A percentile compares a stretch with the other conserved stretches of the same genome.
phyloP scores from a whole-genome alignment of 768 basidiomycete species.

The Chalciporus piperatus region DNA sequence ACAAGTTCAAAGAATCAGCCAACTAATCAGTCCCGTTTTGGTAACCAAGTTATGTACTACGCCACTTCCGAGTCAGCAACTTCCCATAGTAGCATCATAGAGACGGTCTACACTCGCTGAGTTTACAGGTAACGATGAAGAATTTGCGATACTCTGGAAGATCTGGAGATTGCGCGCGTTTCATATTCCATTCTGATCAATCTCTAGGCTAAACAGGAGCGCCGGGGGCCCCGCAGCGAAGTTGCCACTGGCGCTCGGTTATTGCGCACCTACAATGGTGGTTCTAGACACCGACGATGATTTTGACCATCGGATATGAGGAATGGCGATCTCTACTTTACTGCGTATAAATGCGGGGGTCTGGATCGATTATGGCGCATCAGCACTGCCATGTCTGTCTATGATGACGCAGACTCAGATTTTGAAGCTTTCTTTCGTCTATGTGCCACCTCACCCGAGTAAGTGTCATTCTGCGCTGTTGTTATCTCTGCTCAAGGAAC shows the following conservation, averaged over 20 bases:
- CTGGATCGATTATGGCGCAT: not conserved
- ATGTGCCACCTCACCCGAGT: not conserved
- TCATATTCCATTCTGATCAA: not conserved
- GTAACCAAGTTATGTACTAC: conserved; percentile 1
- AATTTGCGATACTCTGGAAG: not conserved
- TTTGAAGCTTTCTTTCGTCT: not conserved
- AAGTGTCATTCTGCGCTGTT: not conserved
- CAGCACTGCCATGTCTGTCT: not conserved
- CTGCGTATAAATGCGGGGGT: not conserved
- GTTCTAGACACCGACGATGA: not conserved
- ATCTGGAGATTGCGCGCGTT: not conserved
- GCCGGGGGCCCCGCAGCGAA: not conserved
- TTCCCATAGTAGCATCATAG: too few species aligned
- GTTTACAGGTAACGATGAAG: not conserved
- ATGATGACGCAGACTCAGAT: not conserved
- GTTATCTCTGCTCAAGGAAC: not conserved
- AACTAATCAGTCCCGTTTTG: conserved; percentile 13
- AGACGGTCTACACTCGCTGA: not conserved
- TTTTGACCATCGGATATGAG: not conserved
- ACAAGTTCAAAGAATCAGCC: not conserved
- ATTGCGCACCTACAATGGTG: not conserved
- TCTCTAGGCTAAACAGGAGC: not conserved
- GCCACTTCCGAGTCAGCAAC: too few species aligned
- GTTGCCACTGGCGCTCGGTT: not conserved
- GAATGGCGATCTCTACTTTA: not conserved